These are phyloP conservation scores for Citrus inodora DNA, from an alignment of 345 rosid species.

Conservation along the genomic window DNA sequence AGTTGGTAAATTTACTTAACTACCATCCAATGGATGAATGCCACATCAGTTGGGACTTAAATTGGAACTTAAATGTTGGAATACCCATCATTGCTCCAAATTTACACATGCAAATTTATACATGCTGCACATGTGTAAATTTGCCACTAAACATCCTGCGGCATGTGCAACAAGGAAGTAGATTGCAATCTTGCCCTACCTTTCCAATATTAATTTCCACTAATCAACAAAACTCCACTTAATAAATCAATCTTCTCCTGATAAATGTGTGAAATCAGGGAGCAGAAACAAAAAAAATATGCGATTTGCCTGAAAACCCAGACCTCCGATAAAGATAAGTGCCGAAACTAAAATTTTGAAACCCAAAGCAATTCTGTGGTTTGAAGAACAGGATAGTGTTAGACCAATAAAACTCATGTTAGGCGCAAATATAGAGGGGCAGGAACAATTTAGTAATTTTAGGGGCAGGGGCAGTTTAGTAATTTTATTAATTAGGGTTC, in stretches of 20 bases:
- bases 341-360: not conserved
- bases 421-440: too few relatives aligned
- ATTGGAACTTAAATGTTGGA: too few relatives aligned
- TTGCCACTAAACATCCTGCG: not conserved
- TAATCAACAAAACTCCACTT: not conserved
- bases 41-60: too few relatives aligned
- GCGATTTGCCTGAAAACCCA: not conserved
- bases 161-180: not conserved
- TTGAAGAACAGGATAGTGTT: not conserved
- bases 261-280: not conserved
- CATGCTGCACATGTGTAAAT: not conserved
- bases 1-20: too few relatives aligned
- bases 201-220: not conserved
- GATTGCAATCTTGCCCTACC: not conserved
- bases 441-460: too few relatives aligned
- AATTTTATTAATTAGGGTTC: too few relatives aligned
- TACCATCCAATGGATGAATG: too few relatives aligned
- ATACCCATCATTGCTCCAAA: not conserved
- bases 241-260: not conserved
- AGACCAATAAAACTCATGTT: too few relatives aligned
- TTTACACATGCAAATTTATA: not conserved
- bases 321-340: not conserved
- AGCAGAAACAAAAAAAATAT: not conserved
- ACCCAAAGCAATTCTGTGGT: not conserved
- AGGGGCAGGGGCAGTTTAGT: too few relatives aligned